phyloP scores from a whole-genome alignment of 2,329 filamentous ascomycete genomes.

The Hypoxylon sp. region DNA sequence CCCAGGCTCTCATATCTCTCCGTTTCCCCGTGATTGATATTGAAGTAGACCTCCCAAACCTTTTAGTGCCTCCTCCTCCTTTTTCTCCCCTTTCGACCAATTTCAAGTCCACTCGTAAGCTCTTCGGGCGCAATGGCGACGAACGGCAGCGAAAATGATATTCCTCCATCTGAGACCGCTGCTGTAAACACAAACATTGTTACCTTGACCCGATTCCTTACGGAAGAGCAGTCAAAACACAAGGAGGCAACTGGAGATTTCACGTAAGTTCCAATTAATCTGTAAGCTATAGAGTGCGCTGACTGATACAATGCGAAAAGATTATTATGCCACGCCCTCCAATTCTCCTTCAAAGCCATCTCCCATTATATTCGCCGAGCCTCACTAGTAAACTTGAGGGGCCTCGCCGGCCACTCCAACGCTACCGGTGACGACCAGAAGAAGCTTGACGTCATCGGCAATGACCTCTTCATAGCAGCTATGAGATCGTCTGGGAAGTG shows the following conservation, averaged over 20 bases:
- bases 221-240: constrained; percentile 94
- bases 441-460: constrained; percentile 99
- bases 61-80: constrained; percentile 9
- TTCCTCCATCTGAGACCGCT: constrained; percentile 71
- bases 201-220: constrained; percentile 94
- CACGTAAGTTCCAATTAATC: constrained; percentile 74
- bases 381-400: constrained; percentile 94
- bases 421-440: constrained; percentile 98
- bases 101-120: constrained; percentile 10
- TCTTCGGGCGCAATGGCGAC: constrained; percentile 47
- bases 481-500: constrained; percentile 95
- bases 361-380: constrained; percentile 99
- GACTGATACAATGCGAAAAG: constrained; percentile 54
- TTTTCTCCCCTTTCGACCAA: constrained; percentile 4
- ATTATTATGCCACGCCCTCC: constrained; percentile 94
- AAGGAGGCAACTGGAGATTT: constrained; percentile 98
- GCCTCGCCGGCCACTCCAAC: constrained; percentile 94
- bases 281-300: background rate
- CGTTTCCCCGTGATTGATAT: constrained; percentile 22
- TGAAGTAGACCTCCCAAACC: constrained; percentile 14
- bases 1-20: constrained; percentile 4
- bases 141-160: constrained; percentile 47
- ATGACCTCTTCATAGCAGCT: constrained; percentile 95
- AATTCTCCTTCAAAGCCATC: constrained; percentile 99
- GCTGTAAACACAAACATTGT: constrained; percentile 96